Percentiles rank a stretch among this genome's conserved stretches.
phyloP scores from a whole-genome alignment of 495 filamentous ascomycete genomes.

The Hypoxylon intermedium region DNA sequence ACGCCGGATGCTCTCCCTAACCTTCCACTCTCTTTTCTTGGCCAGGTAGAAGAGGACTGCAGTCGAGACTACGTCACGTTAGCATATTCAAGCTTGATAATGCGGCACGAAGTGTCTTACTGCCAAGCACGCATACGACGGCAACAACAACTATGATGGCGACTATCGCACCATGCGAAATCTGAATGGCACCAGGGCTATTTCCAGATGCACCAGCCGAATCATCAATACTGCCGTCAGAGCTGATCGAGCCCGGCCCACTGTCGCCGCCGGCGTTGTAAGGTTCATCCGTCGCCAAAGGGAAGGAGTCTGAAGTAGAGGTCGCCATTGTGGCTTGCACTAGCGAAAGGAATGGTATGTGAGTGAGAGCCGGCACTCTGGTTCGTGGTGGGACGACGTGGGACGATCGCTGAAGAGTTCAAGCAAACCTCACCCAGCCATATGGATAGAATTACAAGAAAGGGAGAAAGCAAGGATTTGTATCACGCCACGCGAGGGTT shows the following conservation, averaged over 20 bases:
- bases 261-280: slow-evolving; percentile 38
- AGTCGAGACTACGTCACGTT: slow-evolving; percentile 50
- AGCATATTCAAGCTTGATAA: slow-evolving; percentile 18
- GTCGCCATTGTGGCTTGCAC: slow-evolving; percentile 35
- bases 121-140: slow-evolving; percentile 62
- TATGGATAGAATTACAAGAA: slow-evolving; percentile 5
- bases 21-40: slow-evolving; percentile 64
- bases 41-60: slow-evolving; percentile 61
- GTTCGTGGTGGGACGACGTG: slow-evolving; percentile 34
- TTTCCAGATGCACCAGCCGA: slow-evolving; percentile 63
- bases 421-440: slow-evolving; percentile 36
- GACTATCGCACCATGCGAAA: slow-evolving; percentile 66
- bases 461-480: slow-evolving; percentile 31
- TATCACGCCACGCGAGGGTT: slow-evolving; percentile 36
- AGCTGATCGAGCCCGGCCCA: slow-evolving; percentile 34
- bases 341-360: slow-evolving; percentile 16
- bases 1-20: slow-evolving; percentile 59
- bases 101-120: slow-evolving; percentile 45
- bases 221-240: slow-evolving; percentile 44
- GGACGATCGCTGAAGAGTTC: slow-evolving; percentile 28
- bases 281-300: slow-evolving; percentile 47
- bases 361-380: slow-evolving; percentile 26
- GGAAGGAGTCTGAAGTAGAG: slow-evolving; percentile 31
- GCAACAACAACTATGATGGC: slow-evolving; percentile 69
- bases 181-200: slow-evolving; percentile 54